Conservation (phyloP, 345 rosid genomes). For the Salix viminalis region DNA sequence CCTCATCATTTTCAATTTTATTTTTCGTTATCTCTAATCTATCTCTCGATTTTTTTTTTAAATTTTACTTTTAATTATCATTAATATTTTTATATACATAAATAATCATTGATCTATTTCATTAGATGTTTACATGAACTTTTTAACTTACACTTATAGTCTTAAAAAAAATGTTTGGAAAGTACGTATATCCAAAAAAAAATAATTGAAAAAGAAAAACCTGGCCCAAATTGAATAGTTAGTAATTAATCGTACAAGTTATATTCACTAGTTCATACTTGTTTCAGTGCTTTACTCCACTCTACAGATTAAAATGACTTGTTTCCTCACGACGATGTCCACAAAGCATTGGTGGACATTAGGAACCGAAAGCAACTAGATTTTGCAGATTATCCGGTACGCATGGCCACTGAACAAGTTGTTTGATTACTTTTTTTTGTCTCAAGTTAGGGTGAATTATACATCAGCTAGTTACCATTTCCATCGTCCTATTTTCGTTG, state of each 20-base stretch:
- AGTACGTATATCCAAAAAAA: background rate
- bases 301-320: background rate
- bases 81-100: background rate
- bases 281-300: background rate
- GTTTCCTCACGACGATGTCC: background rate
- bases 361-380: no score
- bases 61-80: background rate
- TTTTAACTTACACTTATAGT: background rate
- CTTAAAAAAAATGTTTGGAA: background rate
- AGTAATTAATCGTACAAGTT: no score
- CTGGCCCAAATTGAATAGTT: no score
- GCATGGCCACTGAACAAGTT: background rate
- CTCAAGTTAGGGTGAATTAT: background rate
- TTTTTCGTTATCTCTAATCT: no score
- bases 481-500: background rate
- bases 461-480: background rate
- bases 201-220: no score
- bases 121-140: fast-evolving
- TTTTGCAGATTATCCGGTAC: no score
- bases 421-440: no score
- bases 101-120: background rate
- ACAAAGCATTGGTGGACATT: background rate
- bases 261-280: no score
- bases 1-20: no score
- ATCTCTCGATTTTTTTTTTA: background rate